Percentiles rank a stretch among this genome's conserved stretches.
Conservation (phyloP, 176 grass and related monocot genomes). For the Carex parvula region DNA sequence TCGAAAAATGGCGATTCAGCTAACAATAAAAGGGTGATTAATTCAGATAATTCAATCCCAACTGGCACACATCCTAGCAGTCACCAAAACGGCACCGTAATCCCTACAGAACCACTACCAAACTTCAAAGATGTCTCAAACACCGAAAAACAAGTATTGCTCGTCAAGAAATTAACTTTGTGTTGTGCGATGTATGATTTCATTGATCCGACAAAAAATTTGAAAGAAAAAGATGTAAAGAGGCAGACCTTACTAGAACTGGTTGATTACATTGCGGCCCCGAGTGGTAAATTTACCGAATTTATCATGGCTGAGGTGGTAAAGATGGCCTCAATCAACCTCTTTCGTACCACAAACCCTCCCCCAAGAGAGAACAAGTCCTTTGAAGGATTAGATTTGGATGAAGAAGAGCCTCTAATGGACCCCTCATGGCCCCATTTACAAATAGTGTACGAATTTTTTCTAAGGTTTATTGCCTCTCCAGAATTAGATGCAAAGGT, state of each 20-base stretch:
- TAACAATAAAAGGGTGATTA: slow-evolving; percentile 41
- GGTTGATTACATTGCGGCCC: slow-evolving; percentile 75
- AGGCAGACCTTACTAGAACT: slow-evolving; percentile 76
- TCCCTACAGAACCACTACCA: slow-evolving; percentile 58
- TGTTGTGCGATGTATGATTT: slow-evolving; percentile 78
- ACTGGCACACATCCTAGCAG: slow-evolving; percentile 23
- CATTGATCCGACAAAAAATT: slow-evolving; percentile 54
- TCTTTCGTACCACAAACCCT: slow-evolving; percentile 66
- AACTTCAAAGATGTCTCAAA: slow-evolving; percentile 76
- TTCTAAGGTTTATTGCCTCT: slow-evolving; percentile 80
- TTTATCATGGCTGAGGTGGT: slow-evolving; percentile 66
- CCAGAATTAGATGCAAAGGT: slow-evolving; percentile 91
- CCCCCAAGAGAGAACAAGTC: slow-evolving; percentile 75
- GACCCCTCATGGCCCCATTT: slow-evolving; percentile 88
- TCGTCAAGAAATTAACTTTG: slow-evolving; percentile 71
- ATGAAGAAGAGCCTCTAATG: slow-evolving; percentile 96
- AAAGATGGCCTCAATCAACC: slow-evolving; percentile 72
- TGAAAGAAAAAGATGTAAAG: slow-evolving; percentile 92
- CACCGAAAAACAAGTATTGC: slow-evolving; percentile 75
- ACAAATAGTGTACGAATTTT: slow-evolving; percentile 84
- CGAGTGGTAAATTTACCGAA: slow-evolving; percentile 69
- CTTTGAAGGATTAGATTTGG: slow-evolving; percentile 73
- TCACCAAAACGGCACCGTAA: slow-evolving; percentile 44
- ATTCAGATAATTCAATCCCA: slow-evolving; percentile 45
- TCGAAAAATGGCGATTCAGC: slow-evolving; percentile 51